Base-by-base conservation (phyloP, 306 rosid genomes). In the Rosa chinensis region DNA sequence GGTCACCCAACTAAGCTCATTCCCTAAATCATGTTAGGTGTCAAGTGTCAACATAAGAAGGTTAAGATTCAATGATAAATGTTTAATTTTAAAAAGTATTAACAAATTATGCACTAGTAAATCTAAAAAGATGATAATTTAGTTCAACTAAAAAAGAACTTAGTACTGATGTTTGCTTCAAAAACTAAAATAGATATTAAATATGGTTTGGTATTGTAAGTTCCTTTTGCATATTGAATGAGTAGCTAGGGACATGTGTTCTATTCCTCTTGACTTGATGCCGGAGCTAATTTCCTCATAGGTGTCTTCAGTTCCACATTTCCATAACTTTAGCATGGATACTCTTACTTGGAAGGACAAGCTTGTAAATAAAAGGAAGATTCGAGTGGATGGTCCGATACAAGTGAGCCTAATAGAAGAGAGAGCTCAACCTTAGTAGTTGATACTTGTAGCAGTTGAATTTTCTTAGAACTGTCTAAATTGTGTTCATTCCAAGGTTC, bases 1-100 rank as follows among this genome's bases (percentile, higher is more conserved):
- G 66, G 32, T 37, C 37, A 74, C 37, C 40, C 56, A 75, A 59
- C 42, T 75, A 43, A 56, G 53, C 68, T 75, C 76, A 20, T 50
- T 10, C 48, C 76, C 47, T 74, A 25, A 16, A 40, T 40, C 68
- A 42, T 59, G 25, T 25, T 17, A 40, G 52, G 61, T 28, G 35
- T 62, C 72, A 62, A 45, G 61, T 45, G 72, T 45, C 72, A 28
- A 45, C 20, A 61, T 10, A 61, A 43, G 78, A 25, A 43, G 52
- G 68, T 9, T 13, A 58, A 37, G 4, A 43, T 58, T 23, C 40
- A 12, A 25, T 48, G 32, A 12, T 4, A 23, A n/a, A 75, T 44
- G 71, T 10, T 44, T 12, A 45, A 25, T 25, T 13, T 2, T 5
- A 59, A 23, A n/a, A n/a, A 18, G 16, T 11, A 10, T 37, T 66